Conservation (phyloP, 2,329 filamentous ascomycete genomes). For the Fusarium duplospermum region DNA sequence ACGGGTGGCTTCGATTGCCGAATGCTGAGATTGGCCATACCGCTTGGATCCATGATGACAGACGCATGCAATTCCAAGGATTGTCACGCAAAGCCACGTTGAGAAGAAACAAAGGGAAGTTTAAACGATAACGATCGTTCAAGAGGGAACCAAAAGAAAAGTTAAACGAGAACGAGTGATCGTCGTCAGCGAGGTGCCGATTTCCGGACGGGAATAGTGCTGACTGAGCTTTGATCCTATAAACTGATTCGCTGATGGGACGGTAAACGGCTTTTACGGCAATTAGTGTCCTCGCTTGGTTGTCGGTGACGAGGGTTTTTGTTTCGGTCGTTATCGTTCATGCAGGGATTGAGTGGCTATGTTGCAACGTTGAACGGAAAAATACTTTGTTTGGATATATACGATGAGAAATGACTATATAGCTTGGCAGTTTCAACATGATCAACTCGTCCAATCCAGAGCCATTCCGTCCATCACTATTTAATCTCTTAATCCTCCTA, state of each 20-base stretch:
- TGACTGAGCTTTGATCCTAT: not conserved
- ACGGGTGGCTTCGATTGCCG: not conserved
- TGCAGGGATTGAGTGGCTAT: not conserved
- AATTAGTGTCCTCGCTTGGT: not conserved
- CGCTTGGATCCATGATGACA: not conserved
- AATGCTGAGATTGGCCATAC: not conserved
- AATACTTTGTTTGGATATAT: not conserved
- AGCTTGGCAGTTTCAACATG: not conserved
- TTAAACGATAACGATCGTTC: slow-evolving; percentile 9
- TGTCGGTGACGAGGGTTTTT: not conserved
- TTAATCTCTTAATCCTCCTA: not conserved
- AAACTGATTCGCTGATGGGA: not conserved
- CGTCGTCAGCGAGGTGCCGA: not conserved
- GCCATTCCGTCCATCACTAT: not conserved
- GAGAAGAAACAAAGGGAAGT: not conserved
- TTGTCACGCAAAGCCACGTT: not conserved
- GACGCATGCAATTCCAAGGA: not conserved
- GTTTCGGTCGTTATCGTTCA: not conserved
- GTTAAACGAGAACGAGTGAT: slow-evolving; percentile 6
- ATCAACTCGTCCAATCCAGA: not conserved
- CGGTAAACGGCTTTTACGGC: not conserved
- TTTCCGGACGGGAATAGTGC: not conserved
- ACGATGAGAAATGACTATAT: not conserved
- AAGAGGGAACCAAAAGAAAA: not conserved
- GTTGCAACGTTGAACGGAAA: not conserved